Base-by-base conservation (phyloP, 106 monocot genomes). In the Allium fistulosum region DNA sequence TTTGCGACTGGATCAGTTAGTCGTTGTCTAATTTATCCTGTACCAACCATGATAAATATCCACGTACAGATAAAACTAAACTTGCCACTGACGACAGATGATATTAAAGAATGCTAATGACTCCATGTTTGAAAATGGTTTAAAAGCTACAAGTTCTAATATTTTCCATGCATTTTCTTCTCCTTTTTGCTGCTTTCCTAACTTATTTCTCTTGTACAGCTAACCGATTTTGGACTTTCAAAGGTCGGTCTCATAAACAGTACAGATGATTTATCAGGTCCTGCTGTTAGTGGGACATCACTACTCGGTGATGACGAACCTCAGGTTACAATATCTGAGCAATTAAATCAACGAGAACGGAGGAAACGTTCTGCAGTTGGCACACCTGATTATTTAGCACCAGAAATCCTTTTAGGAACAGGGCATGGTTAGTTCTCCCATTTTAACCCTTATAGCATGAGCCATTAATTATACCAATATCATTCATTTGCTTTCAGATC, bases 271-370 rank as follows among this genome's bases (percentile, higher is more conserved):
- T 77, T 89, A 51, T 75, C 85, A 69, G 75, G 77, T 62, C 91
- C 95, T 27, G 88, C 83, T 62, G 91, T 86, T 57, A 86, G 83
- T 68, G 95, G 80, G 51, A 80, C 91, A 72, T 83, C 90, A 63
- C 68, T 94, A 48, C 80, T 91, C 63, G 91, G 82, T 58, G 95
- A 96, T 50, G 95, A 96, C 76, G 95, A 96, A 56, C 81, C 88
- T 76, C 88, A 88, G 60, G 48, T 88, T 65, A 83, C 81, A 53
- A 69, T 74, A 67, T 74, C 79, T 71, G 86, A 91, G 64, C 63
- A 77, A 16, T 13, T 71, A 67, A 75, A 96, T 81, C 91, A 96
- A 82, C 72, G 78, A 86, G 12, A 73, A 79, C 48, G 86, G 79
- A 55, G 68, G 69, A 37, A 79, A 80, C 70, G 77, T 66, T 82